A percentile compares a stretch with the other conserved stretches of the same genome.
Evolutionary conservation across 495 filamentous ascomycete species (phyloP).

Genomic region (Trichoderma reesei): DNA sequence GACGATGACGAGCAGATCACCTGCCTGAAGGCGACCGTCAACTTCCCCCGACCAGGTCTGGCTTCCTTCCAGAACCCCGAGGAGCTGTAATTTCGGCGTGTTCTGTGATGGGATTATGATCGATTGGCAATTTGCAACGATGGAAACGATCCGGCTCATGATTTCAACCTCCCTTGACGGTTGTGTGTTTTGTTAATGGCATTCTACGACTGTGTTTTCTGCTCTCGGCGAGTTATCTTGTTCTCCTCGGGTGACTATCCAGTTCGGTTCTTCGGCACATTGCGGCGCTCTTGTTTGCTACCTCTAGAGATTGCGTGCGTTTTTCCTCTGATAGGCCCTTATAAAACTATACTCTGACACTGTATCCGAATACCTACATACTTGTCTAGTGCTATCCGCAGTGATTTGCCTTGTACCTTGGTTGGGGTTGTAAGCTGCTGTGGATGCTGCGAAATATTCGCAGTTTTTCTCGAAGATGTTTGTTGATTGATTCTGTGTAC

Average conservation of each 20-base stretch:
- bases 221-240: neutral
- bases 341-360: neutral
- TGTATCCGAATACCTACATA: neutral
- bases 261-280: neutral
- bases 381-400: neutral
- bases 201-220: neutral
- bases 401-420: too few species aligned
- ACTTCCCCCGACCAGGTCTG: slow-evolving; percentile 32
- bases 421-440: too few species aligned
- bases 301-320: neutral
- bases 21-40: slow-evolving; percentile 63
- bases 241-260: neutral
- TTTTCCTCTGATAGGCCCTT: neutral
- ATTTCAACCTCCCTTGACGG: neutral
- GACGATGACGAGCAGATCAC: slow-evolving; percentile 61
- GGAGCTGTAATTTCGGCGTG: neutral
- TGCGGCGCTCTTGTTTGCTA: neutral
- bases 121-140: neutral
- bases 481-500: too few species aligned
- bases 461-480: too few species aligned
- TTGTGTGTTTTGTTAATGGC: slow-evolving; percentile 1
- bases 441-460: too few species aligned
- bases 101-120: neutral
- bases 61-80: slow-evolving; percentile 9
- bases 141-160: neutral